These are phyloP conservation scores for Ceratocystis harringtonii DNA, from an alignment of 2,329 filamentous ascomycete species.

Conservation along the genomic window DNA sequence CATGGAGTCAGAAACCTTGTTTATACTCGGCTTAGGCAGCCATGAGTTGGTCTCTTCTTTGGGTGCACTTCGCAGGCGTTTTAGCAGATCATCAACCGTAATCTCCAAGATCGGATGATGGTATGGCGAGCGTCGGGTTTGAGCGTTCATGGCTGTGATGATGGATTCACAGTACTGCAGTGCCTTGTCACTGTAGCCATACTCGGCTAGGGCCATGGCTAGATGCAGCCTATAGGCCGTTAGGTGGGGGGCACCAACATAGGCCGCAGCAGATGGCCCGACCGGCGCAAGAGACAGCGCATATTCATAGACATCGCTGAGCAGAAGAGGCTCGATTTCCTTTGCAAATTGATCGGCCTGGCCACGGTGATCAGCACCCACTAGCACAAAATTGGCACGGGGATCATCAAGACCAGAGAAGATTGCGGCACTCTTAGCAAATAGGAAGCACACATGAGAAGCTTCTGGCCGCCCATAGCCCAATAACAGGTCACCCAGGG, in stretches of 20 bases:
- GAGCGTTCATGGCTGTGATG: slow-evolving; percentile 56
- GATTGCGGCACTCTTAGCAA: slow-evolving; percentile 54
- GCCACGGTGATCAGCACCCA: slow-evolving; percentile 69
- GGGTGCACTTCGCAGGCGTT: slow-evolving; percentile 70
- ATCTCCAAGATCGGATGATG: slow-evolving; percentile 62
- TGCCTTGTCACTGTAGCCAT: slow-evolving; percentile 68
- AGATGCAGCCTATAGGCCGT: slow-evolving; percentile 85
- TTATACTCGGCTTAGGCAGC: slow-evolving; percentile 91
- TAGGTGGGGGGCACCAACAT: slow-evolving; percentile 53
- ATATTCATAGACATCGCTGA: slow-evolving; percentile 96
- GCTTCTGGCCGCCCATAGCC: slow-evolving; percentile 82
- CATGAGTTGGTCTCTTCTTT: slow-evolving; percentile 70
- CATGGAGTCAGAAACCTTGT: slow-evolving; percentile 81
- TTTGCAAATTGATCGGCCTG: slow-evolving; percentile 57
- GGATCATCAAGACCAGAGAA: slow-evolving; percentile 77
- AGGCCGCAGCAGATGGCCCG: slow-evolving; percentile 34
- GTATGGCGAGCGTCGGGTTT: slow-evolving; percentile 74
- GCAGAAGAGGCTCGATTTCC: slow-evolving; percentile 71
- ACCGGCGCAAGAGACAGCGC: slow-evolving; percentile 56
- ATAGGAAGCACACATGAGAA: slow-evolving; percentile 85
- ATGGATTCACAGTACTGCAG: slow-evolving; percentile 86
- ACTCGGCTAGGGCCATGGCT: slow-evolving; percentile 68
- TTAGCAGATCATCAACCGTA: slow-evolving; percentile 68
- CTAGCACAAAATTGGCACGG: slow-evolving; percentile 60
- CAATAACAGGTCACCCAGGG: slow-evolving; percentile 66